Evolutionary conservation across 179 eudicot genomes (phyloP).

Genomic region (Corrigiola litoralis): DNA sequence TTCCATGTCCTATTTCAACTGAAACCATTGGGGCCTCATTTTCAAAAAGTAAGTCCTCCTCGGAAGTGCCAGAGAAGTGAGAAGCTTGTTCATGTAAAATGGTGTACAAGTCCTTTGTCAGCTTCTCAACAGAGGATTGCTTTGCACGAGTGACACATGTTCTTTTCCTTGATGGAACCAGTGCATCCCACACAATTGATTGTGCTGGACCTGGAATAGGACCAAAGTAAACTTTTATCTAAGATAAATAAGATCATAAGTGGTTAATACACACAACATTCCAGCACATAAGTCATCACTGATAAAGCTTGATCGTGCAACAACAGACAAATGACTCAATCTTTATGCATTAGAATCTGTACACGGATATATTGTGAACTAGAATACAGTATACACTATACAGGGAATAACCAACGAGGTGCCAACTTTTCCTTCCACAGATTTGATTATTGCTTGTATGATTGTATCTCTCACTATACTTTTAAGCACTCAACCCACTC

Average conservation of each 20-base stretch:
- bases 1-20: slow-evolving; percentile 99
- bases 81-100: slow-evolving; percentile 87
- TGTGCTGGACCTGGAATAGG: slow-evolving; percentile 62
- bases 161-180: slow-evolving; percentile 87
- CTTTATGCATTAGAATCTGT: background rate
- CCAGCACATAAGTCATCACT: background rate
- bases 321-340: background rate
- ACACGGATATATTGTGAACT: slow-evolving; percentile 8
- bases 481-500: slow-evolving; percentile 2
- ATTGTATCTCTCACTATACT: background rate
- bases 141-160: slow-evolving; percentile 72
- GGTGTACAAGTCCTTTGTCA: slow-evolving; percentile 75
- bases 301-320: slow-evolving; percentile 9
- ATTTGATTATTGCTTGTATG: background rate
- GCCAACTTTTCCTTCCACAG: slow-evolving; percentile 1
- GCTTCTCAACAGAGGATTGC: slow-evolving; percentile 88
- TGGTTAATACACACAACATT: background rate
- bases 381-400: background rate
- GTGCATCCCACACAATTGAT: slow-evolving; percentile 69
- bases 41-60: slow-evolving; percentile 89
- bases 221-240: slow-evolving; percentile 1
- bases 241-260: slow-evolving; percentile 1
- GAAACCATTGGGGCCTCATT: slow-evolving; percentile 92
- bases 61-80: slow-evolving; percentile 69
- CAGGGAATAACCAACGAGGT: background rate